phyloP scores from a whole-genome alignment of 805 yeast genomes.

The Barnettozyma vustinii region DNA sequence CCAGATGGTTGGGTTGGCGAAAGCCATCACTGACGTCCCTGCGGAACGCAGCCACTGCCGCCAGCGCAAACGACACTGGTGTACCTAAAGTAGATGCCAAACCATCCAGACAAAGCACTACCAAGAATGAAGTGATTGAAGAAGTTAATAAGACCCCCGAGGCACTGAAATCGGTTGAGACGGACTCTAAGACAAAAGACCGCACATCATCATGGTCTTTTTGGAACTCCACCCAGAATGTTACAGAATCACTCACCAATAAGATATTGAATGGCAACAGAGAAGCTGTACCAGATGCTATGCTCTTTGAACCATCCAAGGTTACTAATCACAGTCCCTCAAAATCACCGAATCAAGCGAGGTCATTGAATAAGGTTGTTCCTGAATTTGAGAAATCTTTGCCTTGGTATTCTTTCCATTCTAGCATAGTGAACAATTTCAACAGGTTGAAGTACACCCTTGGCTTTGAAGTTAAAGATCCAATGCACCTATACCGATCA shows the following conservation, averaged over 20 bases:
- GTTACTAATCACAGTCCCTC: slow-evolving; percentile 3
- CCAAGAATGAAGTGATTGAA: slow-evolving; percentile 1
- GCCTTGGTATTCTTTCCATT: slow-evolving; percentile 15
- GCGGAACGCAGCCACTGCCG: slow-evolving; percentile 10
- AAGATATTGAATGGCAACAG: slow-evolving; percentile 13
- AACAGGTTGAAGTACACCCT: slow-evolving; percentile 21
- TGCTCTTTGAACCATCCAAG: slow-evolving; percentile 20
- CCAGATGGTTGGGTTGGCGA: slow-evolving; percentile 22
- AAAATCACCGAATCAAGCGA: slow-evolving; percentile 2
- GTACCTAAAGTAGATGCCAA: neutral
- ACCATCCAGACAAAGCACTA: neutral
- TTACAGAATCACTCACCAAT: slow-evolving; percentile 9
- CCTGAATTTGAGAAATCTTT: slow-evolving; percentile 23
- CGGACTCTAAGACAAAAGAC: slow-evolving; percentile 1
- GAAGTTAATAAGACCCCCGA: slow-evolving; percentile 1
- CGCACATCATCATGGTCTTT: slow-evolving; percentile 24
- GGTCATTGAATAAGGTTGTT: slow-evolving; percentile 20
- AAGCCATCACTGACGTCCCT: slow-evolving; percentile 21
- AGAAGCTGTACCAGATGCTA: slow-evolving; percentile 17
- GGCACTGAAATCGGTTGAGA: slow-evolving; percentile 2
- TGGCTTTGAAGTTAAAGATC: slow-evolving; percentile 24
- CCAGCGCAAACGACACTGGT: slow-evolving; percentile 21
- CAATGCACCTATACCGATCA: slow-evolving; percentile 23
- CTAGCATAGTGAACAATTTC: slow-evolving; percentile 18
- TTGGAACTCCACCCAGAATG: slow-evolving; percentile 15